These are phyloP conservation scores for Aspergillus asperescens DNA, from an alignment of 495 filamentous ascomycete species.

Conservation along the genomic window DNA sequence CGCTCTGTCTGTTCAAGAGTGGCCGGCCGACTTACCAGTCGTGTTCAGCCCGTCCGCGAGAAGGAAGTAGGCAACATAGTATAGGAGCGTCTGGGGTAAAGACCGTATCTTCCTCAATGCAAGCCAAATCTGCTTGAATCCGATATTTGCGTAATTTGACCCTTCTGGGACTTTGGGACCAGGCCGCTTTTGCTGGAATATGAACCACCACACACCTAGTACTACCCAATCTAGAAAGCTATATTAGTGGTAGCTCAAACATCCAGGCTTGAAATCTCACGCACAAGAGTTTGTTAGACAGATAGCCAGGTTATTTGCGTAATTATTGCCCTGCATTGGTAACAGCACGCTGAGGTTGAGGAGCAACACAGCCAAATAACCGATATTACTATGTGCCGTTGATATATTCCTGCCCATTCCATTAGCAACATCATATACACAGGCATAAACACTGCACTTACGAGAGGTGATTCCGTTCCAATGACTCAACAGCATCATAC, in stretches of 20 bases:
- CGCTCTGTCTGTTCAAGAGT: not conserved
- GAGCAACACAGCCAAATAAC: slow-evolving; percentile 41
- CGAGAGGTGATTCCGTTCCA: slow-evolving; percentile 47
- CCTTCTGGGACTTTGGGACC: slow-evolving; percentile 43
- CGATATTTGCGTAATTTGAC: slow-evolving; percentile 42
- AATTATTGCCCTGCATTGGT: slow-evolving; percentile 37
- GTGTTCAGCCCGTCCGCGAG: slow-evolving; percentile 49
- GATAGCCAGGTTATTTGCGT: slow-evolving; percentile 42
- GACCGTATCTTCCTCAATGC: slow-evolving; percentile 38
- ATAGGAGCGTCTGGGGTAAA: slow-evolving; percentile 43
- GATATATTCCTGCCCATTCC: slow-evolving; percentile 33
- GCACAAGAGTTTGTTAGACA: slow-evolving; percentile 46
- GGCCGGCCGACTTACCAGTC: slow-evolving; percentile 32
- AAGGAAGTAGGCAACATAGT: slow-evolving; percentile 45
- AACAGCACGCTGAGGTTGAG: slow-evolving; percentile 45
- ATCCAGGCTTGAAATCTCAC: not conserved
- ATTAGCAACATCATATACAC: not conserved
- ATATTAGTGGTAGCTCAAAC: not conserved
- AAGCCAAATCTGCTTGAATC: slow-evolving; percentile 45
- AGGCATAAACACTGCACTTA: not conserved
- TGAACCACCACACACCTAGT: slow-evolving; percentile 48
- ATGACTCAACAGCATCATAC: slow-evolving; percentile 45
- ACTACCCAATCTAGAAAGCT: slow-evolving; percentile 39
- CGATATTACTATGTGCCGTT: slow-evolving; percentile 49
- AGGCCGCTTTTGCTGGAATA: slow-evolving; percentile 46